These are phyloP conservation scores for Fusarium sp. DNA, from an alignment of 2,329 filamentous ascomycete species.

Conservation along the genomic window DNA sequence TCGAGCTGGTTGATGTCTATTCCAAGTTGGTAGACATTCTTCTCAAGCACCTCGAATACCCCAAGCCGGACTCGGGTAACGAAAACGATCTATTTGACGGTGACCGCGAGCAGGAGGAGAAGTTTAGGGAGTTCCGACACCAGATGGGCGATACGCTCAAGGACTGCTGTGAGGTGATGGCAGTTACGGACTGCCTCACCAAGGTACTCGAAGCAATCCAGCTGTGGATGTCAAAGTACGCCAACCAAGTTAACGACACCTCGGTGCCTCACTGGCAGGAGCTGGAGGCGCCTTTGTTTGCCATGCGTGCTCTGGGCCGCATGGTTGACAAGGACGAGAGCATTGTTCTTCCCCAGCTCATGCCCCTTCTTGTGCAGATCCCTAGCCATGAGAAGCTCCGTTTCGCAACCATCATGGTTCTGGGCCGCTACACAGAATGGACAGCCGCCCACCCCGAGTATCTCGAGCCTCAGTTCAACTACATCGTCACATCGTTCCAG, in stretches of 20 bases:
- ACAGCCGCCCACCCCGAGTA: slow-evolving; percentile 94
- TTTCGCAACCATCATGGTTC: slow-evolving; percentile 97
- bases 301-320: slow-evolving; percentile 93
- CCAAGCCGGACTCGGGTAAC: slow-evolving; percentile 76
- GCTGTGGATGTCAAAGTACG: slow-evolving; percentile 87
- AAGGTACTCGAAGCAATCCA: slow-evolving; percentile 91
- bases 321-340: slow-evolving; percentile 94
- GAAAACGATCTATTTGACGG: slow-evolving; percentile 92
- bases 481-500: slow-evolving; percentile 93
- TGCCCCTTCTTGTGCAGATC: slow-evolving; percentile 93
- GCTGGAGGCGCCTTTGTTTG: slow-evolving; percentile 93
- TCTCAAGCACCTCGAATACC: slow-evolving; percentile 90
- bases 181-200: slow-evolving; percentile 87
- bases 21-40: slow-evolving; percentile 92
- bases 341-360: slow-evolving; percentile 88
- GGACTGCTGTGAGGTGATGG: slow-evolving; percentile 96
- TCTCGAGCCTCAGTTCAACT: slow-evolving; percentile 91
- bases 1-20: slow-evolving; percentile 83
- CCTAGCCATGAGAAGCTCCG: slow-evolving; percentile 97
- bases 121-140: slow-evolving; percentile 95
- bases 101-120: slow-evolving; percentile 94
- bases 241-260: slow-evolving; percentile 75
- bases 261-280: slow-evolving; percentile 95
- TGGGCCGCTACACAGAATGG: slow-evolving; percentile 98
- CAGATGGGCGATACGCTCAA: slow-evolving; percentile 98